Evolutionary conservation across 139 green algal species (phyloP), one percentile per base, ranked within the genome.

Genomic region (Chlorella ohadii): DNA sequence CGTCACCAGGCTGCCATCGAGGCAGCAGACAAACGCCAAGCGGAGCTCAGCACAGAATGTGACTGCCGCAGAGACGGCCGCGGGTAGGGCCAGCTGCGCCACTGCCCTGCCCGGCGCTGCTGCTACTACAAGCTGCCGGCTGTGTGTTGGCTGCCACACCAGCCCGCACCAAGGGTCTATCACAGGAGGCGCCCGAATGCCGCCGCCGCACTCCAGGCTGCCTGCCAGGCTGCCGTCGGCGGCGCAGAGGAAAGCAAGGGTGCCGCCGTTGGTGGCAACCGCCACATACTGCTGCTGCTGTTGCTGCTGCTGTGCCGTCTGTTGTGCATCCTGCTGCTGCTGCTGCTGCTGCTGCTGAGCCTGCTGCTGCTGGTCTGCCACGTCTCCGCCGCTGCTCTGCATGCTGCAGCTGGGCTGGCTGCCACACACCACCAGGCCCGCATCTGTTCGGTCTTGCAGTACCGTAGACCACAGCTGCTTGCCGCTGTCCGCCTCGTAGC

Each of bases 111-210:
- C 86, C 39, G 51, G 47, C n/a, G 57, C 65, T 59, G 66, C 77
- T 72, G 15, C 83, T 39, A 59, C 70, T 47, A 89, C 34, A 57
- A 91, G 83, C 68, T 83, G 36, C 63, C 67, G 61, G 22, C 56
- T 78, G 36, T 92, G 87, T 3, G 72, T 88, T 31, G 82, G 47
- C 74, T 88, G 39, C 86, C 86, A 89, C 34, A 87, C 78, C 16
- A 72, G 33, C 23, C 85, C 85, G 7, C 1, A 11, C 87, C 89
- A 92, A 25, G 89, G 89, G 67, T 92, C 89, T 4, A 23, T 36
- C 1, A 31, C 82, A 12, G 87, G 84, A 4, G 84, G 39, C 27
- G 80, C 78, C 22, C 82, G 38, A 11, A 89, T 56, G 36, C 77
- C 84, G 36, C 84, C 87, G n/a, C 86, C 82, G 2, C 36, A 39